Evolutionary conservation across 1,284 basidiomycete species (phyloP).

Genomic region (Termitomyces sp.): DNA sequence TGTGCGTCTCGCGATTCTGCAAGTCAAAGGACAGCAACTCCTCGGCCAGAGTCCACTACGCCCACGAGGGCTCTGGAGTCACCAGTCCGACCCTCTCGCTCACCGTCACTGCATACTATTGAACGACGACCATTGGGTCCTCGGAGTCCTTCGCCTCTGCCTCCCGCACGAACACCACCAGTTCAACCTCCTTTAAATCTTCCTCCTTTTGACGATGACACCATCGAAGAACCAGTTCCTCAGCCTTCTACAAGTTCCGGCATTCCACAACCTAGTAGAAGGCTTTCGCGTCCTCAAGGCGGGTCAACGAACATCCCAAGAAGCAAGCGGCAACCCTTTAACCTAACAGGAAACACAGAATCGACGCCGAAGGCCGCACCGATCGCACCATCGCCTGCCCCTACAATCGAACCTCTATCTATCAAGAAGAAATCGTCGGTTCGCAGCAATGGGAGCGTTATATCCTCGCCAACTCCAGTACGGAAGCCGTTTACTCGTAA

Average conservation of each 20-base stretch:
- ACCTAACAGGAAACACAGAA: constrained; percentile 44
- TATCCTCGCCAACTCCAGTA: constrained; percentile 36
- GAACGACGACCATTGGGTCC: constrained; percentile 67
- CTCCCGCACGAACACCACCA: constrained; percentile 37
- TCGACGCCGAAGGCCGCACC: constrained; percentile 41
- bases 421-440: constrained; percentile 76
- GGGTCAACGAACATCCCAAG: constrained; percentile 52
- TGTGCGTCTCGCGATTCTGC: constrained; percentile 41
- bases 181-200: constrained; percentile 25
- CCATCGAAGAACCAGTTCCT: constrained; percentile 30
- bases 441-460: constrained; percentile 30
- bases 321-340: constrained; percentile 62
- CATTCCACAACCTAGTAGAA: constrained; percentile 29
- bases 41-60: constrained; percentile 32
- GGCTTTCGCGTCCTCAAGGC: constrained; percentile 24
- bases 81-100: constrained; percentile 33
- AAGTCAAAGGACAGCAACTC: constrained; percentile 37
- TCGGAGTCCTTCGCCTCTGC: constrained; percentile 63
- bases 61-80: constrained; percentile 29
- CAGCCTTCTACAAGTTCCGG: constrained; percentile 18
- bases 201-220: constrained; percentile 40
- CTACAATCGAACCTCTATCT: constrained; percentile 61
- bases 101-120: constrained; percentile 39
- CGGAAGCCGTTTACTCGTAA: constrained; percentile 39
- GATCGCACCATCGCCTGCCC: constrained; percentile 23